Evolutionary conservation across 768 basidiomycete genomes (phyloP), one percentile per base, ranked within the genome.

Genomic region (Filobasidium floriforme): DNA sequence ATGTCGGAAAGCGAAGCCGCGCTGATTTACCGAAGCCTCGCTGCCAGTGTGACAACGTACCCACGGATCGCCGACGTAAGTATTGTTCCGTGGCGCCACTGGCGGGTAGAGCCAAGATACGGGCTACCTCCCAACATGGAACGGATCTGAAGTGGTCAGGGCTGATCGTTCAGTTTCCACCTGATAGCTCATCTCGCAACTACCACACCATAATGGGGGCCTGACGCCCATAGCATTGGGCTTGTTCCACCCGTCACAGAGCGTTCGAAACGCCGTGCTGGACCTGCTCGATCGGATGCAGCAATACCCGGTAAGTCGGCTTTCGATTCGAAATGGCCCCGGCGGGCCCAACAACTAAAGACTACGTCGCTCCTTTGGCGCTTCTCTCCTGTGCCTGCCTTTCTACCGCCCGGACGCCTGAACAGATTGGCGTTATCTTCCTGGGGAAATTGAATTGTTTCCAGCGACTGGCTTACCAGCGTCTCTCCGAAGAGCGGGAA

Each of bases 61-160:
- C 91, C 93, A 61, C 90, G 94, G 76, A 87, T 90, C 15, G 83
- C 89, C 1, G 92, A 97, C 84, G 94, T 92, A 65, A 49, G 82
- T 76, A 4, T 41, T 0, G 41, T 55, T 24, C 10, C 18, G 18
- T 66, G 64, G 80, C 41, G 26, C 46, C 18, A 22, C 24, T 3
- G 15, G 41, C 22, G 26, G 11, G 18, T 26, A 41, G 12, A 14
- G 18, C 26, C 26, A 55, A 22, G n/a, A 59, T 10, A 29, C 6
- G 40, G 28, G 26, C 62, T 60, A 37, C 3, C 32, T 9, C 32
- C 32, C 9, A 37, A 37, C n/a, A n/a, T n/a, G n/a, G n/a, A n/a
- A n/a, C n/a, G n/a, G n/a, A 9, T 37, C 9, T 37, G 32, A 37
- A 4, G 32, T 9, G 32, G 32, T 37, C 32, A 37, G 32, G 32